A percentile compares a stretch with the other conserved stretches of the same genome.
phyloP scores from a whole-genome alignment of 75 land plant species.

The Ceratopteris richardii region DNA sequence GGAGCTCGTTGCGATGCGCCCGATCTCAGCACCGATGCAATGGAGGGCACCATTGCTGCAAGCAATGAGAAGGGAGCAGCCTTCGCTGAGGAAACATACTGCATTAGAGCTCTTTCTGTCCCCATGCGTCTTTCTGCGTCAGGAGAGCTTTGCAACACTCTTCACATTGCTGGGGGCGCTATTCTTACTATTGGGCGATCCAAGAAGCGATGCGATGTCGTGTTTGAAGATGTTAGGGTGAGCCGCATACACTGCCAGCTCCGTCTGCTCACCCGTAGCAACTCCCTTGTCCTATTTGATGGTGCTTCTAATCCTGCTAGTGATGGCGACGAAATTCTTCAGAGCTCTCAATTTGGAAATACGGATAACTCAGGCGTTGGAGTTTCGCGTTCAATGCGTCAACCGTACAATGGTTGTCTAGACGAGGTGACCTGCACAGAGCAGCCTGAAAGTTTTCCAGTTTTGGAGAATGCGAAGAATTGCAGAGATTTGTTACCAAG shows the following conservation, averaged over 20 bases:
- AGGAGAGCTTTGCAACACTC: neutral
- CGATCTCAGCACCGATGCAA: no score
- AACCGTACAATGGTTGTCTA: no score
- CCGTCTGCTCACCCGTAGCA: conserved; percentile 16
- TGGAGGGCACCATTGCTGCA: no score
- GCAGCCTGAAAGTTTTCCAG: no score
- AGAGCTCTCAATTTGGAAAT: neutral
- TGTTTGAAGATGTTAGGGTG: conserved; percentile 34
- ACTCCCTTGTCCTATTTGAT: conserved; percentile 37
- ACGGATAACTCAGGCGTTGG: neutral
- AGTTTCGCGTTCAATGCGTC: no score
- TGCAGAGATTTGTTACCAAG: no score
- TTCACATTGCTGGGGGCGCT: neutral
- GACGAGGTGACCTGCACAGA: no score
- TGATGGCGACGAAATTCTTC: neutral
- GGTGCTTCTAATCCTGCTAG: conserved; percentile 14
- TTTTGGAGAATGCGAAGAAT: no score
- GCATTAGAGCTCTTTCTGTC: conserved; percentile 9
- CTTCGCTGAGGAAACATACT: neutral
- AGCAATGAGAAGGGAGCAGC: no score
- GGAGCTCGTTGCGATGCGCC: no score
- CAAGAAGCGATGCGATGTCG: conserved; percentile 22
- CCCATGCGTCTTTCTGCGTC: conserved; percentile 9
- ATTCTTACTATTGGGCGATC: conserved; percentile 47
- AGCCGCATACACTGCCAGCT: conserved; percentile 66